Base-by-base conservation (phyloP, 2,329 filamentous ascomycete species). In the Cucurbitaria berberidis region DNA sequence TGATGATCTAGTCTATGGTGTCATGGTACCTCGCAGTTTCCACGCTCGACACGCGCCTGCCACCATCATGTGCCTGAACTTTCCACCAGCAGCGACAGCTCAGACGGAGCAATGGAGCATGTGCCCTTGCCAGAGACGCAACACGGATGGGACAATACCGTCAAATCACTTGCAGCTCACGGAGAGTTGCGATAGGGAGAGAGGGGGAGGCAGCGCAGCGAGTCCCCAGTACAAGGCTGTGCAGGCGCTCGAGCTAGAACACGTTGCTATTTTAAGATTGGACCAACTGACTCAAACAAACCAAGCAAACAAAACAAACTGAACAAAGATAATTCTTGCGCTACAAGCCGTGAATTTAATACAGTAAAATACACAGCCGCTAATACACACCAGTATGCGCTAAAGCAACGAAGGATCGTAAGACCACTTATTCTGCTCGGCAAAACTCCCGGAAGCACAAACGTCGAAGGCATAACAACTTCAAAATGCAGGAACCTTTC, bases 61-160 rank as follows among this genome's bases (percentile, higher is more conserved):
- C 26, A 27, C 26, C 26, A 27, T 27, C 6, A 27, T 27, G 26
- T 27, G 10, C 41, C 41, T 26, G 39, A 51, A 24, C 19, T 45
- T 43, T 32, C 50, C 30, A 41, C 40, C 35, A 57, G 32, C 29
- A 53, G 52, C 29, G 43, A 43, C 29, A 51, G 42, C 32, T 53
- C 53, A 26, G 44, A 51, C n/a, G 58, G 53, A 45, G 39, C 54
- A 40, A 57, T 59, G 38, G 50, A 59, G 24, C 58, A 63, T 35
- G 53, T 64, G 34, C 63, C 66, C 15, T 47, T 68, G 26, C 62
- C 64, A 30, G 57, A 59, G 51, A 46, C 58, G 38, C 46, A 49
- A 42, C 39, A 49, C 46, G 47, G 34, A 51, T 55, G 52, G 43
- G 38, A 55, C 47, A 34, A 55, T 55, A 51, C 43, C 43, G 47